Percentiles rank a stretch among this genome's conserved stretches.
Evolutionary conservation across 441 rosid species (phyloP).

Genomic region (Eutrema salsugineum): DNA sequence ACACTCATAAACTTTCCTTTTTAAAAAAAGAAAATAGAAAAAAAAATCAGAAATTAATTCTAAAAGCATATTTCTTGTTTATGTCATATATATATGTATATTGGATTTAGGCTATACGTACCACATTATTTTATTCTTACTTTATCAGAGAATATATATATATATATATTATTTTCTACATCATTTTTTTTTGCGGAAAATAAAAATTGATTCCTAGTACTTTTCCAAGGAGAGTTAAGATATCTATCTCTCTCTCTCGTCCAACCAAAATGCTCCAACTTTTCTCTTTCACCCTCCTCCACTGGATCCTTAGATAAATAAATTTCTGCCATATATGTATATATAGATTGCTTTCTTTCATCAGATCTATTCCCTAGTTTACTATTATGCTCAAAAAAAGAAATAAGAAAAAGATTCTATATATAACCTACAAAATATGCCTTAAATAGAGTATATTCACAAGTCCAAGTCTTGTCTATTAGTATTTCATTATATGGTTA

Average conservation of each 20-base stretch:
- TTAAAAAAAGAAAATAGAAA: background rate
- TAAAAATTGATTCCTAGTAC: constrained; percentile 34
- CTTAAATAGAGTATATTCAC: constrained; percentile 26
- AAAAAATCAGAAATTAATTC: background rate
- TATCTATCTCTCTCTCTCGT: constrained; percentile 2
- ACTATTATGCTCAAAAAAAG: constrained; percentile 20
- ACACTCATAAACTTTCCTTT: constrained; percentile 23
- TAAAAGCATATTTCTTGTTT: background rate
- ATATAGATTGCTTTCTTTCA: constrained; percentile 18
- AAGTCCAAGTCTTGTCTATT: constrained; percentile 19
- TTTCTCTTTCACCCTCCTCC: constrained; percentile 33
- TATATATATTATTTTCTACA: background rate
- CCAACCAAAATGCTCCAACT: constrained; percentile 29
- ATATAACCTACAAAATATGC: constrained; percentile 21
- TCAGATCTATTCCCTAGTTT: constrained; percentile 30
- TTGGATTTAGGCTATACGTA: background rate
- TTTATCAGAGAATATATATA: constrained; percentile 2
- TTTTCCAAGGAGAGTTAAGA: constrained; percentile 29
- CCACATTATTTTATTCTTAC: constrained; percentile 22
- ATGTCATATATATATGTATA: background rate
- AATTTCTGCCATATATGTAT: constrained; percentile 1
- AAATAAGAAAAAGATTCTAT: constrained; percentile 8
- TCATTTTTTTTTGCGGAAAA: background rate
- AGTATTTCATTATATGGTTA: constrained; percentile 10
- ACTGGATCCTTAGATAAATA: constrained; percentile 11